These are phyloP conservation scores for Coriaria nepalensis DNA, from an alignment of 306 rosid species.

Conservation along the genomic window DNA sequence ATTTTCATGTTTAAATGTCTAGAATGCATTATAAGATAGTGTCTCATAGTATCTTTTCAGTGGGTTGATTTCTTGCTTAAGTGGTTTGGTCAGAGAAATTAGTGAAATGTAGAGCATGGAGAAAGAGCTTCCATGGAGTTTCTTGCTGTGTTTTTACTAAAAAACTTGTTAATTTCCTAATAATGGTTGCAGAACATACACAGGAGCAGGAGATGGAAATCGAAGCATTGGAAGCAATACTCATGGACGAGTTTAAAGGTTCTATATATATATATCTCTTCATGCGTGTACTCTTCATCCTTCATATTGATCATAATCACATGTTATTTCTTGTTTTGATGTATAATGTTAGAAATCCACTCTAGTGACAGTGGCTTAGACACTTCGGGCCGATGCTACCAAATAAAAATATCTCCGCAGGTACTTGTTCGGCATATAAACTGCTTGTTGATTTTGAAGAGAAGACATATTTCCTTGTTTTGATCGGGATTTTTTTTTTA, in stretches of 20 bases:
- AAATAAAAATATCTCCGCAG: constrained; percentile 58
- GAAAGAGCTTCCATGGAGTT: too few relatives aligned
- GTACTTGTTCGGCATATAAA: constrained; percentile 20
- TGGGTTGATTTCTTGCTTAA: too few relatives aligned
- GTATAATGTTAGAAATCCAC: constrained; percentile 61
- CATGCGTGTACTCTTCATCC: too few relatives aligned
- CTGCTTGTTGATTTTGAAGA: background rate
- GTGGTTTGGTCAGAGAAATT: too few relatives aligned
- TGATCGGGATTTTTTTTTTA: constrained; percentile 2
- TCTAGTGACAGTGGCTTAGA: constrained; percentile 83
- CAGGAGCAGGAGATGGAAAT: constrained; percentile 97
- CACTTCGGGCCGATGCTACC: constrained; percentile 71
- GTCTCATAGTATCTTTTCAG: too few relatives aligned
- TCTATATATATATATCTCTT: constrained; percentile 2
- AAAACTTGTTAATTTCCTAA: background rate
- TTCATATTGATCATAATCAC: too few relatives aligned
- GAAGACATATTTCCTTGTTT: background rate
- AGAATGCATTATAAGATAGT: too few relatives aligned
- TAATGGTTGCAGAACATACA: constrained; percentile 33
- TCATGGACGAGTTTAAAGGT: constrained; percentile 96
- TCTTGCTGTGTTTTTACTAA: too few relatives aligned
- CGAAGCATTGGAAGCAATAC: constrained; percentile 97
- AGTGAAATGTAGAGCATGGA: too few relatives aligned
- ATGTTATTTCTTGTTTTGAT: constrained; percentile 9
- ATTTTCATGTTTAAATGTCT: too few relatives aligned